Conservation (phyloP, 2,329 filamentous ascomycete species). For the Fusarium udum region DNA sequence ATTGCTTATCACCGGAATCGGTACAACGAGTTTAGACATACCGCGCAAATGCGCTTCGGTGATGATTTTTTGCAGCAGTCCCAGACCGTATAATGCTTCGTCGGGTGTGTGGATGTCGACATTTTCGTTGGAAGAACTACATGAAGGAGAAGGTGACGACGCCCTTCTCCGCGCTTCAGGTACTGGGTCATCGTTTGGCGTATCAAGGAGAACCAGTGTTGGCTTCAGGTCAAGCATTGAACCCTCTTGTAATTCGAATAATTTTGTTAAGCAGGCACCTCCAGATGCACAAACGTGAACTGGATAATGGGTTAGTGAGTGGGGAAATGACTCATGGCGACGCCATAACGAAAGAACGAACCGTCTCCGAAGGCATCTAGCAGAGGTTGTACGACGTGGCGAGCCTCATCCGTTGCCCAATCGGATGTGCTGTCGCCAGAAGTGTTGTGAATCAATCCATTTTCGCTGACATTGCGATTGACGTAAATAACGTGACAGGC, state of each 20-base stretch:
- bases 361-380: constrained; percentile 65
- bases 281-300: constrained; percentile 66
- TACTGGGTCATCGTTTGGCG: constrained; percentile 60
- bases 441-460: constrained; percentile 53
- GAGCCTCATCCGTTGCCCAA: constrained; percentile 53
- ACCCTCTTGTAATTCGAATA: constrained; percentile 63
- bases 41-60: constrained; percentile 67
- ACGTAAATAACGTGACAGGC: constrained; percentile 69
- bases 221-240: constrained; percentile 63
- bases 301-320: constrained; percentile 45
- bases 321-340: constrained; percentile 1
- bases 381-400: constrained; percentile 59
- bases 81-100: constrained; percentile 65
- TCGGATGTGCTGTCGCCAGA: constrained; percentile 37
- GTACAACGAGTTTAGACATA: constrained; percentile 65
- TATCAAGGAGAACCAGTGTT: constrained; percentile 67
- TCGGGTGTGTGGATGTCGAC: constrained; percentile 54
- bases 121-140: constrained; percentile 47
- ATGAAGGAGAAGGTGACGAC: constrained; percentile 58
- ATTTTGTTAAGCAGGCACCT: constrained; percentile 61
- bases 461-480: constrained; percentile 61
- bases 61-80: constrained; percentile 64
- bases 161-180: constrained; percentile 48
- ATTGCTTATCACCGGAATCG: constrained; percentile 62
- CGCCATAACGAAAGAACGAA: constrained; percentile 43